Evolutionary conservation across 2,329 filamentous ascomycete species (phyloP).

Genomic region (Fusarium neocosmosporiellum): DNA sequence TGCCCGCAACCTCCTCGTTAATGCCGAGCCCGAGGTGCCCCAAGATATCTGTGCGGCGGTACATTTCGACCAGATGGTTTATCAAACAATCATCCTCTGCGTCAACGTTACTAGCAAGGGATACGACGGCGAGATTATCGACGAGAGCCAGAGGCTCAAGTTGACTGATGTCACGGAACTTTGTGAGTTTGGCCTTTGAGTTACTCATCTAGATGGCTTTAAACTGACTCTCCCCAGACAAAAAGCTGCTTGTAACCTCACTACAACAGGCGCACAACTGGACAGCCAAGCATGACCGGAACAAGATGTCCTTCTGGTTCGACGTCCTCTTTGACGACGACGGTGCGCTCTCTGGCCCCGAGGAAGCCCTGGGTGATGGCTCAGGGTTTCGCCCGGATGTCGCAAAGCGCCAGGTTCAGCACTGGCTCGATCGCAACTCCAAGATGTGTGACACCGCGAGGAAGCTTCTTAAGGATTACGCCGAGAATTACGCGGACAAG

Average conservation of each 20-base stretch:
- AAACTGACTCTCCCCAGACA: slow-evolving; percentile 57
- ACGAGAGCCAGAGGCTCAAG: slow-evolving; percentile 67
- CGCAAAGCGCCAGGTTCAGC: slow-evolving; percentile 69
- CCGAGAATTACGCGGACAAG: slow-evolving; percentile 59
- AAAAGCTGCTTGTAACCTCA: slow-evolving; percentile 73
- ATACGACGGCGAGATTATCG: slow-evolving; percentile 72
- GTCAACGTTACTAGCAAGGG: slow-evolving; percentile 76
- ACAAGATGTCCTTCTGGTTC: slow-evolving; percentile 78
- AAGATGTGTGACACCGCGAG: slow-evolving; percentile 67
- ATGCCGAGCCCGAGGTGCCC: slow-evolving; percentile 71
- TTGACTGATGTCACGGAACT: slow-evolving; percentile 73
- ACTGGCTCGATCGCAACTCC: slow-evolving; percentile 72
- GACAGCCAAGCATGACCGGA: slow-evolving; percentile 75
- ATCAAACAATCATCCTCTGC: slow-evolving; percentile 73
- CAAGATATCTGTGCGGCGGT: slow-evolving; percentile 74
- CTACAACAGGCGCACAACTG: slow-evolving; percentile 76
- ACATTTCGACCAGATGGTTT: slow-evolving; percentile 73
- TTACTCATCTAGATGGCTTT: background rate
- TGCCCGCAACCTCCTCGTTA: slow-evolving; percentile 72
- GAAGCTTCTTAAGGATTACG: slow-evolving; percentile 66
- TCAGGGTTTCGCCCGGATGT: slow-evolving; percentile 65
- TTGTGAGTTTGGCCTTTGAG: slow-evolving; percentile 58
- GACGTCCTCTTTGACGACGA: slow-evolving; percentile 73
- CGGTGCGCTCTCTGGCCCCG: slow-evolving; percentile 57
- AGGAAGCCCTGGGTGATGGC: slow-evolving; percentile 64